Conservation (phyloP, 176 grass and related monocot genomes). For the Triticum monococcum region DNA sequence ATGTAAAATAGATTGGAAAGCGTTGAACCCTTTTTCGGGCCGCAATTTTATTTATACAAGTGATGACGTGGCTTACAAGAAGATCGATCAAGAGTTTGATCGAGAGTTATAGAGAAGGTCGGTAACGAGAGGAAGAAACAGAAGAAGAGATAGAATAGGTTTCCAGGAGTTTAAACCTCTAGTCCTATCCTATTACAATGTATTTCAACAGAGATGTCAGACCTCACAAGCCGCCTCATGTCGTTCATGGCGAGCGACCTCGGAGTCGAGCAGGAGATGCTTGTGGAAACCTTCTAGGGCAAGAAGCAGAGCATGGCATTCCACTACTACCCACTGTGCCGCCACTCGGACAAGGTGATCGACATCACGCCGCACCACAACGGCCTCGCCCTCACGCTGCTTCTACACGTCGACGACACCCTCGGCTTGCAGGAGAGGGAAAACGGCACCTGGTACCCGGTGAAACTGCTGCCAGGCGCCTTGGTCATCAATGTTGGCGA, state of each 20-base stretch:
- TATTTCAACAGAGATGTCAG: not conserved
- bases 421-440: conserved; percentile 6
- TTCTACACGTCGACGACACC: not conserved
- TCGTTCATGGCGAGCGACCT: not conserved
- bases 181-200: no score
- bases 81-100: no score
- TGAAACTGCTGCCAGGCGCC: conserved; percentile 9
- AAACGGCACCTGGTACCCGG: not conserved
- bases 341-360: conserved; percentile 1
- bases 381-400: not conserved
- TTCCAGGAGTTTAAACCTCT: no score
- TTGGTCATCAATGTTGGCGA: conserved; percentile 21
- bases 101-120: no score
- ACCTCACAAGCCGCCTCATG: not conserved
- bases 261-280: not conserved
- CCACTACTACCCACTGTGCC: conserved; percentile 6
- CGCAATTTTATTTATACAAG: no score
- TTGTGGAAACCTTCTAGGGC: not conserved
- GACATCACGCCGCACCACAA: conserved; percentile 8
- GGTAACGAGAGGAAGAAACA: no score
- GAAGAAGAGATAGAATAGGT: no score
- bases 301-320: not conserved
- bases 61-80: no score
- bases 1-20: no score
- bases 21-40: no score